Conservation (phyloP, 495 filamentous ascomycete genomes). For the Bombardia bombarda region DNA sequence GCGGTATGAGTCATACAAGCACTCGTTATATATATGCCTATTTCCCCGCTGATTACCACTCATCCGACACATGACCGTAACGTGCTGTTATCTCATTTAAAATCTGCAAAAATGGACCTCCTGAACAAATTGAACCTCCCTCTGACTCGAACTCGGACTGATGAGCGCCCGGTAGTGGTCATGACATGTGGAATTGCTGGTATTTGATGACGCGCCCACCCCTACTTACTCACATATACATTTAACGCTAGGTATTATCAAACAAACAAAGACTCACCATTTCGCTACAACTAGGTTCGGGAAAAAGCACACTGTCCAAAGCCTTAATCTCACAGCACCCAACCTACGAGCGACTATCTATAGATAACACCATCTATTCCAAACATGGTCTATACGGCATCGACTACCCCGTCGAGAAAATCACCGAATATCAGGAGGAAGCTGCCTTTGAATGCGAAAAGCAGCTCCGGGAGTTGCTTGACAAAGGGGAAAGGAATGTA, state of each 20-base stretch:
- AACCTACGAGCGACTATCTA: constrained; percentile 19
- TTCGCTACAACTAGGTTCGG: neutral
- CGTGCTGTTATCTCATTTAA: neutral
- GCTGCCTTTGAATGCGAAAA: constrained; percentile 15
- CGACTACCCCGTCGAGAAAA: constrained; percentile 26
- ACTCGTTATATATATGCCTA: no score
- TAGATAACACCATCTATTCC: constrained; percentile 23
- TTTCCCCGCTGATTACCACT: no score
- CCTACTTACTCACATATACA: neutral
- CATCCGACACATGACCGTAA: no score
- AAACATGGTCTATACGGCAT: constrained; percentile 27
- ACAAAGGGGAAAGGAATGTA: constrained; percentile 13
- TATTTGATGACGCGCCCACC: neutral
- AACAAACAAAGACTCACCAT: neutral
- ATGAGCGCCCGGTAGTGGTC: constrained; percentile 6
- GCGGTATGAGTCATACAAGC: no score
- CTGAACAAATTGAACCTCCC: constrained; percentile 3
- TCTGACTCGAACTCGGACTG: constrained; percentile 2
- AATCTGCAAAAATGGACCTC: constrained; percentile 5
- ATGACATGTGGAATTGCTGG: constrained; percentile 14
- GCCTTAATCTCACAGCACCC: constrained; percentile 7
- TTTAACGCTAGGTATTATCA: neutral
- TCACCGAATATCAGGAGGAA: constrained; percentile 24
- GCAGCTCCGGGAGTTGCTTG: constrained; percentile 16
- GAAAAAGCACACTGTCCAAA: constrained; percentile 10